phyloP scores from a whole-genome alignment of 768 basidiomycete genomes.

The Xerocomellus amylosporus region DNA sequence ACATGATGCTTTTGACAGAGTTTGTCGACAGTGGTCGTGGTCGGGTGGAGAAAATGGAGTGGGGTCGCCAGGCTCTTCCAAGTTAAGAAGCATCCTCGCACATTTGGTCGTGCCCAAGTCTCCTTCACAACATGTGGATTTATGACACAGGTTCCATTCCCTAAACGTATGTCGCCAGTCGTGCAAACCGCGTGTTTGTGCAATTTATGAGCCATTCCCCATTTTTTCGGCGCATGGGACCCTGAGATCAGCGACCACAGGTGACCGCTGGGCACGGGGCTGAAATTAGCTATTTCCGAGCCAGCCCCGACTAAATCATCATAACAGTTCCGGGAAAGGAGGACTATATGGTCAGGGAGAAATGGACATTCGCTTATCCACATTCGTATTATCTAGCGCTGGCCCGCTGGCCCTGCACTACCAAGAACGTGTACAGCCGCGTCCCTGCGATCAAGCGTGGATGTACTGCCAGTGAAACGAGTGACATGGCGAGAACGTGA shows the following conservation, averaged over 20 bases:
- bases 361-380: not conserved
- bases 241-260: too few species aligned
- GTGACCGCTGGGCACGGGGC: not conserved
- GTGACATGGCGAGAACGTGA: too few species aligned
- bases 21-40: not conserved
- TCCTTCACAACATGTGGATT: not conserved
- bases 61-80: not conserved
- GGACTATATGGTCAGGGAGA: not conserved
- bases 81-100: not conserved
- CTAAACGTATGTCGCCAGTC: not conserved
- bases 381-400: not conserved
- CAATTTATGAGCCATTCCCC: not conserved
- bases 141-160: not conserved
- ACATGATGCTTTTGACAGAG: not conserved
- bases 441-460: not conserved
- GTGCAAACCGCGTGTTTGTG: not conserved
- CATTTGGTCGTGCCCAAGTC: not conserved
- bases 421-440: not conserved
- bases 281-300: not conserved
- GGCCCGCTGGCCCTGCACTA: too few species aligned
- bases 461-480: not conserved
- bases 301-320: not conserved
- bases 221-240: not conserved
- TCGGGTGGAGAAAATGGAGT: not conserved
- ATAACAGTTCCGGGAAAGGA: not conserved